These are phyloP conservation scores for Protea cynaroides DNA, from an alignment of 164 flowering plant genomes.

Conservation along the genomic window DNA sequence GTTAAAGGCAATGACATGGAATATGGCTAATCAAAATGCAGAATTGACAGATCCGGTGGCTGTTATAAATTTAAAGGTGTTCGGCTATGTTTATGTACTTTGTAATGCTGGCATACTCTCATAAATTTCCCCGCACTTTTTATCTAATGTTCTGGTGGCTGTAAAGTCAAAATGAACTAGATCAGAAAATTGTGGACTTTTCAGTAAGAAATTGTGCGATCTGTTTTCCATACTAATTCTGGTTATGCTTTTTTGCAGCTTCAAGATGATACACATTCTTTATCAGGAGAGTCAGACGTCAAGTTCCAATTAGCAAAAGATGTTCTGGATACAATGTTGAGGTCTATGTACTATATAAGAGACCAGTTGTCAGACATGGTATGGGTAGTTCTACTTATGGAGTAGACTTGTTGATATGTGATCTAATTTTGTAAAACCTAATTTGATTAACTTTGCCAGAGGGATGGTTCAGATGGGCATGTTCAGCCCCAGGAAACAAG, in stretches of 20 bases:
- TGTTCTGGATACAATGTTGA: constrained; percentile 50
- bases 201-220: neutral
- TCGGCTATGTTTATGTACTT: too few species aligned
- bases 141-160: neutral
- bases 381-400: constrained; percentile 3
- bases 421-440: too few species aligned
- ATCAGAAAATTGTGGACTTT: neutral
- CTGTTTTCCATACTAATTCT: neutral
- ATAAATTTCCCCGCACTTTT: neutral
- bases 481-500: constrained; percentile 9
- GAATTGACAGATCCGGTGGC: constrained; percentile 37
- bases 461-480: constrained; percentile 7
- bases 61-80: constrained; percentile 36
- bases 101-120: neutral
- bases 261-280: constrained; percentile 38
- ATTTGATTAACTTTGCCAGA: constrained; percentile 8
- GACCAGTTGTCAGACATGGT: constrained; percentile 42
- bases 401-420: too few species aligned
- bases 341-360: constrained; percentile 49
- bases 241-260: constrained; percentile 33
- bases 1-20: constrained; percentile 58
- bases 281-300: constrained; percentile 40
- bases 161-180: neutral
- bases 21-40: constrained; percentile 38
- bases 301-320: constrained; percentile 60